Percentiles rank a stretch among this genome's conserved stretches.
phyloP scores from a whole-genome alignment of 208 protist species.

The Crithidia brevicula region DNA sequence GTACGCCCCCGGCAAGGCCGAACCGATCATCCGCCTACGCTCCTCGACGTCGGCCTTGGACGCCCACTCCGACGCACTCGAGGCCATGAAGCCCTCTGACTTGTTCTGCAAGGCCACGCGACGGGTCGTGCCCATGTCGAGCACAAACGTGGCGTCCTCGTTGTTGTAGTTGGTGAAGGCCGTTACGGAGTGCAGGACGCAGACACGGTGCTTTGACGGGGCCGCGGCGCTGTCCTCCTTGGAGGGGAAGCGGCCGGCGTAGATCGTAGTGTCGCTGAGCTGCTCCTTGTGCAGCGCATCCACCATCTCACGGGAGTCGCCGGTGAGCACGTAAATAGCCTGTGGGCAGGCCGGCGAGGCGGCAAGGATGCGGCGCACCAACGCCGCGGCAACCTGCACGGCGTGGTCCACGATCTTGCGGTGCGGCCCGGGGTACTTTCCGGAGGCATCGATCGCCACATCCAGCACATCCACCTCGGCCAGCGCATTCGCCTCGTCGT shows the following conservation, averaged over 20 bases:
- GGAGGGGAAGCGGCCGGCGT: conserved; percentile 48
- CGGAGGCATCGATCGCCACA: conserved; percentile 58
- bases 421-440: conserved; percentile 63
- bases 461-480: conserved; percentile 76
- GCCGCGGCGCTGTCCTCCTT: conserved; percentile 22
- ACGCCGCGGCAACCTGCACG: conserved; percentile 46
- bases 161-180: conserved; percentile 51
- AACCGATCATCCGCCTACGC: conserved; percentile 55
- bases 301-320: conserved; percentile 57
- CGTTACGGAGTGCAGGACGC: conserved; percentile 43
- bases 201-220: conserved; percentile 59
- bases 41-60: conserved; percentile 62
- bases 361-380: conserved; percentile 52
- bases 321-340: conserved; percentile 78
- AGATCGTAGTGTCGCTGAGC: conserved; percentile 62
- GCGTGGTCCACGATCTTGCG: conserved; percentile 67
- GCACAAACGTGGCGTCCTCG: conserved; percentile 66
- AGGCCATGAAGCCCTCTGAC: conserved; percentile 79
- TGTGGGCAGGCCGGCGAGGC: conserved; percentile 33
- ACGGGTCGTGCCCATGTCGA: conserved; percentile 82
- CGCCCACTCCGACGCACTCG: conserved; percentile 73
- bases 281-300: conserved; percentile 51
- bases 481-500: conserved; percentile 79
- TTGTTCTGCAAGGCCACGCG: conserved; percentile 53
- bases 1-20: conserved; percentile 54